Evolutionary conservation across 108 stramenopile genomes (phyloP).

Genomic region (Chaetoceros muelleri): DNA sequence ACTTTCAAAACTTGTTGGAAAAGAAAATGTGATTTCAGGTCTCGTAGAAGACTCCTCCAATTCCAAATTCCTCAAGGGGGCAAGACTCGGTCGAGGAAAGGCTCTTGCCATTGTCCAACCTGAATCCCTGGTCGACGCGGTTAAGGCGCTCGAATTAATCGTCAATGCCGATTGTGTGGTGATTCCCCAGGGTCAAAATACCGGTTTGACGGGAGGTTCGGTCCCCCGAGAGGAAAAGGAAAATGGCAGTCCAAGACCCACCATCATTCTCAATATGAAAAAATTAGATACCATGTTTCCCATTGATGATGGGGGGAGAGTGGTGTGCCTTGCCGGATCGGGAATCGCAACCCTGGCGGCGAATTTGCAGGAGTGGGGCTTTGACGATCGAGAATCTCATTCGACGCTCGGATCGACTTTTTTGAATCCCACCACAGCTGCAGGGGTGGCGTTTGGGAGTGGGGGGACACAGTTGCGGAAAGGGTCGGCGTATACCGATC

Average conservation of each 20-base stretch:
- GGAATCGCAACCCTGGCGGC: constrained; percentile 54
- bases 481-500: constrained; percentile 73
- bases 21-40: constrained; percentile 45
- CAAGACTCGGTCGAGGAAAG: constrained; percentile 32
- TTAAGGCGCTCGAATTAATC: constrained; percentile 41
- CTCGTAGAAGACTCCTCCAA: constrained; percentile 14
- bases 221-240: constrained; percentile 40
- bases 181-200: constrained; percentile 58
- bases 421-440: constrained; percentile 77
- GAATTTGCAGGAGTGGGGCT: constrained; percentile 29
- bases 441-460: constrained; percentile 75
- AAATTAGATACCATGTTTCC: constrained; percentile 63
- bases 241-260: constrained; percentile 30
- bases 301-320: constrained; percentile 62
- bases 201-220: constrained; percentile 77
- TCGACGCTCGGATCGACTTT: constrained; percentile 70
- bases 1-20: constrained; percentile 52
- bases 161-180: constrained; percentile 59
- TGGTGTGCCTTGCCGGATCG: constrained; percentile 64
- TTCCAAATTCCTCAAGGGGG: constrained; percentile 52
- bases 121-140: constrained; percentile 35
- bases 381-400: constrained; percentile 75
- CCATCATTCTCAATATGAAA: constrained; percentile 58
- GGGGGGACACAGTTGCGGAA: constrained; percentile 76
- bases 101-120: constrained; percentile 67